Conservation (phyloP, 176 grass and related monocot species). For the Carex pumila region DNA sequence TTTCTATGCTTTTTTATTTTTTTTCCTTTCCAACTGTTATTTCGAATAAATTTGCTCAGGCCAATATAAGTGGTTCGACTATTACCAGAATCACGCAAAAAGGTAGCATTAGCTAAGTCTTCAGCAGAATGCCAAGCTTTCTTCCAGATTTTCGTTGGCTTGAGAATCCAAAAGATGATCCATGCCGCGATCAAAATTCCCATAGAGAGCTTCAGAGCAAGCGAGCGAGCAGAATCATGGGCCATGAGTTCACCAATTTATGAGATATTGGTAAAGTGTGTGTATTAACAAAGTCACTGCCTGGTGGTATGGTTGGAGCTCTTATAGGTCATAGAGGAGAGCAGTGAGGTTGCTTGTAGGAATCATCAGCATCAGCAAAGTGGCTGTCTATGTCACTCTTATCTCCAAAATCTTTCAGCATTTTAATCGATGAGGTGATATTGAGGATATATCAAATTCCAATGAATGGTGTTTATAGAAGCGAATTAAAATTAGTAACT, state of each 20-base stretch:
- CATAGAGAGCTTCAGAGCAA: slow-evolving; percentile 28
- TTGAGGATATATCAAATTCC: not conserved
- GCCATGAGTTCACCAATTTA: slow-evolving; percentile 19
- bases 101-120: slow-evolving; percentile 23
- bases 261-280: not conserved
- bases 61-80: not conserved
- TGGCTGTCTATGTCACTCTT: slow-evolving; percentile 11
- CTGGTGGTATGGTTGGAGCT: not conserved
- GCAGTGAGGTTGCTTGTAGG: not conserved
- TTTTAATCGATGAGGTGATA: not conserved
- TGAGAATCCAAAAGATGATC: slow-evolving; percentile 38
- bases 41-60: not conserved
- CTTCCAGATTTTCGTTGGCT: slow-evolving; percentile 37
- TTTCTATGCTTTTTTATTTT: not conserved
- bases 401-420: slow-evolving; percentile 4
- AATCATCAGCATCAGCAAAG: not conserved
- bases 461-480: not conserved
- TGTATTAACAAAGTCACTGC: not conserved
- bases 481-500: not conserved
- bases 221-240: not conserved
- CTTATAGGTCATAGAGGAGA: slow-evolving; percentile 11
- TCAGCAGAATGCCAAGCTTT: slow-evolving; percentile 41
- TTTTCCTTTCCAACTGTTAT: not conserved
- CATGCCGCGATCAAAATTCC: slow-evolving; percentile 17
- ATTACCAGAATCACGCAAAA: slow-evolving; percentile 33